Base-by-base conservation (phyloP, 2,329 filamentous ascomycete genomes). In the Ceratocystis diversiconidia region DNA sequence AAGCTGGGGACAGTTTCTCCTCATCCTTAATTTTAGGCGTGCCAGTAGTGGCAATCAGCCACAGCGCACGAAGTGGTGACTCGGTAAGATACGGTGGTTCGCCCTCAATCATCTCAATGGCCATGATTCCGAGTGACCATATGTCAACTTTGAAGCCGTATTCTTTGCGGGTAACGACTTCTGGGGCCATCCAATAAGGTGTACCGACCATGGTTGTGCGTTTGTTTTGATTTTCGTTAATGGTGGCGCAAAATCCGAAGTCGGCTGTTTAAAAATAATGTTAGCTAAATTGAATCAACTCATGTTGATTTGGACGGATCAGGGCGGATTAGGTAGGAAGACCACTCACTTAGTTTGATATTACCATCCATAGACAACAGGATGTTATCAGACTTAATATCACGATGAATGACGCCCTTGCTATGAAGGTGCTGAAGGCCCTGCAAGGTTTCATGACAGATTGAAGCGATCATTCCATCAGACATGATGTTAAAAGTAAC, bases 401-500 rank as follows among this genome's bases (percentile, higher is more conserved):
- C 94, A 72, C 94, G 87, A 76, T 99, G 94, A 69, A 99, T 99
- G 50, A 99, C 94, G 66, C 92, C 92, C 76, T 97, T 97, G 15
- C 92, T 96, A 74, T 99, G 94, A 65, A 99, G 78, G 75, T 97
- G 94, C 73, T 97, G 92, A 71, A 99, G 78, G 5, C 94, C 94
- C 74, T 89, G 88, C 55, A 97, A 79, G 25, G 91, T 95, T 81
- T 99, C 94, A 72, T 90, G 82, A 76, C 92, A 97, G 22, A 99
- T 92, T 1, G 92, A 90, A 8, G 94, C 92, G 72, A 99, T 97
- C 76, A 97, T 94, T 2, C 90, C 90, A 75, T 99, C 94, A 6
- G 88, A 92, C 94, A 99, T 97, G 73, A 97, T 95, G 77, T 97
- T 97, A 77, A 95, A 97, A 2, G 94, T 99, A 66, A 99, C 94